phyloP scores from a whole-genome alignment of 805 yeast species.

The Dipodascus albidus region DNA sequence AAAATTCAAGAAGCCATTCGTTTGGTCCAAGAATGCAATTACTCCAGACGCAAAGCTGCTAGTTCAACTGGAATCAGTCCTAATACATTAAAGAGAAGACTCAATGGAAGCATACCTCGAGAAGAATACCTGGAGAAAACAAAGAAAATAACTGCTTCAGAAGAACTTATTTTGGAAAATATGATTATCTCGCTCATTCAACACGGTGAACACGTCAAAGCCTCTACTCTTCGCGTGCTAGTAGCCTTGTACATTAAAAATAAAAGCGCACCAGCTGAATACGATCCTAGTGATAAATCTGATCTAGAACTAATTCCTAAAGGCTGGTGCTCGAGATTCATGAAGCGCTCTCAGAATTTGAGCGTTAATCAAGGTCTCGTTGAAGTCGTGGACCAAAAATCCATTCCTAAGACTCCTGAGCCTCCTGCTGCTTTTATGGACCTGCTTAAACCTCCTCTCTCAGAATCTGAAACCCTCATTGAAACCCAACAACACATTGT shows the following conservation, averaged over 20 bases:
- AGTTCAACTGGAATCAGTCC: background rate
- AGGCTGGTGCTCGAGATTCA: background rate
- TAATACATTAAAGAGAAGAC: background rate
- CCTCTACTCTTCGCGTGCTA: background rate
- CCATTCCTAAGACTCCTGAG: background rate
- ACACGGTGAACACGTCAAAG: background rate
- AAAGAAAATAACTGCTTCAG: background rate
- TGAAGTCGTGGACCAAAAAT: background rate
- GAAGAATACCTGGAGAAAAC: background rate
- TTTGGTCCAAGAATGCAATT: background rate
- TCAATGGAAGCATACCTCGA: background rate
- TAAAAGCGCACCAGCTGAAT: background rate
- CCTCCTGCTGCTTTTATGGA: background rate
- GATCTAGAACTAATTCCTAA: background rate
- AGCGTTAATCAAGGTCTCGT: background rate
- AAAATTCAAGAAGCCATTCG: background rate
- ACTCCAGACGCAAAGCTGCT: background rate
- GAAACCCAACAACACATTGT: conserved; percentile 1
- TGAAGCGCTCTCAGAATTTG: background rate
- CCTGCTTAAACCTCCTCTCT: background rate
- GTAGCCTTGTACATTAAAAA: background rate
- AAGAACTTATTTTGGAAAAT: background rate
- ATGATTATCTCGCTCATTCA: background rate
- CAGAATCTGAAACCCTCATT: background rate
- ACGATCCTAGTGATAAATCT: background rate